These are phyloP conservation scores for Pseudonitzschia multiseries DNA, from an alignment of 108 stramenopile genomes.

Conservation along the genomic window DNA sequence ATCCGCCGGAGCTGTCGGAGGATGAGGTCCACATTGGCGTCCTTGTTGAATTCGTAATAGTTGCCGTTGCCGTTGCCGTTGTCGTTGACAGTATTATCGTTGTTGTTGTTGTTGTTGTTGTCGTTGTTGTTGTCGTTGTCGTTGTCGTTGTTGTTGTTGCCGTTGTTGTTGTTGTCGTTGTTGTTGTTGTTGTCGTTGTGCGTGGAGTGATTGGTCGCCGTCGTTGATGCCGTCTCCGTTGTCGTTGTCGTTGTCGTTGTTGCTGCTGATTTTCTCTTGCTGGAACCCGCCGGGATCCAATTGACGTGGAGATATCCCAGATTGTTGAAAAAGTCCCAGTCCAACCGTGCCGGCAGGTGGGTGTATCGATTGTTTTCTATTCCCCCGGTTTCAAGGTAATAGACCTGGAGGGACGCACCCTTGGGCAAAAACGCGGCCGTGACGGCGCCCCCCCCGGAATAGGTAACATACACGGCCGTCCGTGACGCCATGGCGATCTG, in stretches of 20 bases:
- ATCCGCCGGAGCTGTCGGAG: not conserved
- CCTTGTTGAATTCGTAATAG: not conserved
- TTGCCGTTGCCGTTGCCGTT: not conserved
- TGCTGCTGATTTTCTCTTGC: not conserved
- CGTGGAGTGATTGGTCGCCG: too few species aligned
- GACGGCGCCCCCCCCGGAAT: slow-evolving; percentile 51
- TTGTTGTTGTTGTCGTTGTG: not conserved
- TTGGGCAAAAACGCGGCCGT: slow-evolving; percentile 58
- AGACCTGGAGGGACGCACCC: slow-evolving; percentile 42
- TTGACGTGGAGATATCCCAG: slow-evolving; percentile 37
- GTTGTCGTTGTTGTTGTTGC: not conserved
- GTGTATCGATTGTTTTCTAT: slow-evolving; percentile 12
- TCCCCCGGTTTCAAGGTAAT: slow-evolving; percentile 41
- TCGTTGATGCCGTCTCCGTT: not conserved
- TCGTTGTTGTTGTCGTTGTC: not conserved
- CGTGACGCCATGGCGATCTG: slow-evolving; percentile 20
- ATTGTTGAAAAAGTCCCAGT: slow-evolving; percentile 51
- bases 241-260: not conserved
- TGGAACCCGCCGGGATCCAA: slow-evolving; percentile 38
- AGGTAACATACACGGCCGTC: slow-evolving; percentile 47
- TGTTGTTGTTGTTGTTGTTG: not conserved
- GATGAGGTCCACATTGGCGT: not conserved
- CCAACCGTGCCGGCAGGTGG: slow-evolving; percentile 44
- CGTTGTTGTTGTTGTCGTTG: not conserved
- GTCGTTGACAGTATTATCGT: not conserved